Base-by-base conservation (phyloP, 768 basidiomycete species). In the Tubosaeta brunneosetosa region DNA sequence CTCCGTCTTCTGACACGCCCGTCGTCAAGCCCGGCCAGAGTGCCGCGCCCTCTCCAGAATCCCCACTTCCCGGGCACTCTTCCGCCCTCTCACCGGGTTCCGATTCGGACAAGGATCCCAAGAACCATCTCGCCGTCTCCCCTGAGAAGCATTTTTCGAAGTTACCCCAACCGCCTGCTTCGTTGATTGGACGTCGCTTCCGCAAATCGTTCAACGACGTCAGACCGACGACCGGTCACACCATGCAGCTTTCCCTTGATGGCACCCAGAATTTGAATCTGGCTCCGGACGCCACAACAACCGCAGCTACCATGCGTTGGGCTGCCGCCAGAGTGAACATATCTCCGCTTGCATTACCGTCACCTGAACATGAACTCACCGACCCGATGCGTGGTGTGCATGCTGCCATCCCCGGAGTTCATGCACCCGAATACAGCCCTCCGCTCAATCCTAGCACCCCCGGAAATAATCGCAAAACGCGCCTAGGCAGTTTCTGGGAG, bases 351-450 rank as follows among this genome's bases (percentile, higher is more conserved):
- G 85, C 90, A 0, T 77, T 94, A 1, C 93, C 94, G 2, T 91
- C 87, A 11, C 94, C 94, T 0, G 94, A 97, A 64, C 85, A 88
- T 59, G 94, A 97, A 64, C 79, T 95, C 25, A 86, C 86, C 10
- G 94, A 97, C 69, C 94, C 94, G 0, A 85, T 97, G 83, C 83
- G 88, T 34, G 82, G 83, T 32, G 78, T 86, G 19, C 84, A 78
- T 9, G 76, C 86, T 25, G 73, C 81, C 9, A 79, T 88, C 41
- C 86, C 88, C 1, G 80, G 85, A 22, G 77, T 81, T 10, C 82
- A 84, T 64, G 75, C 49, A 55, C 64, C 52, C 62, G 64, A 60
- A 45, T 64, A 65, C 25, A 68, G 71, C 66, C 60, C 67, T 45
- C 68, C 71, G 19, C 63, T 62, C 42, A 69, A 71, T 19, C 68